Evolutionary conservation across 805 yeast species (phyloP).

Genomic region (Peterozyma xylosa): DNA sequence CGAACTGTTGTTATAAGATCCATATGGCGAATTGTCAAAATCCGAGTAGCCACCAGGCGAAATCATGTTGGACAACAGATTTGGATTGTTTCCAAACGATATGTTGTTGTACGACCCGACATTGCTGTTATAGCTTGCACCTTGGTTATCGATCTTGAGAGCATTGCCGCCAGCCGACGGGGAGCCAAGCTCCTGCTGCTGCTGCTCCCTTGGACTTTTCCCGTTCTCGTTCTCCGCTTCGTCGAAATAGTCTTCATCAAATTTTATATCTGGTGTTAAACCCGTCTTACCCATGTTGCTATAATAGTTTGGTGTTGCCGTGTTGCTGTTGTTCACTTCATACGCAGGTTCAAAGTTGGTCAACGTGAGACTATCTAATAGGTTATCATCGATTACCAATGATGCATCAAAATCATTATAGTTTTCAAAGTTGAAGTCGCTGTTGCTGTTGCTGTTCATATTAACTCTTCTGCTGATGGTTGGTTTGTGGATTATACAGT

Average conservation of each 20-base stretch:
- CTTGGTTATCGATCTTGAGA: background rate
- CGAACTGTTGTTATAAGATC: constrained; percentile 18
- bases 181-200: background rate
- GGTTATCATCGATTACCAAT: background rate
- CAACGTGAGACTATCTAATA: no score
- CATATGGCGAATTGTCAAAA: constrained; percentile 26
- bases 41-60: constrained; percentile 24
- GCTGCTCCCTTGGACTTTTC: constrained; percentile 1
- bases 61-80: constrained; percentile 21
- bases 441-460: background rate
- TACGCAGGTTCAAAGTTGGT: no score
- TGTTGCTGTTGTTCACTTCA: no score
- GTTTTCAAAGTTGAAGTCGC: background rate
- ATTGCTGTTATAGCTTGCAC: constrained; percentile 3
- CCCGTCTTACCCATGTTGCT: no score
- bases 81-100: constrained; percentile 13
- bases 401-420: constrained; percentile 4
- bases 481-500: background rate
- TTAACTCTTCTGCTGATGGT: background rate
- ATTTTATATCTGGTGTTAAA: background rate
- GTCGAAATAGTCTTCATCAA: constrained; percentile 1
- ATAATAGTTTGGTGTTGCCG: no score
- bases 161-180: no score
- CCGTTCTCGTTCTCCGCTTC: background rate
- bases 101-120: constrained; percentile 4